Conservation (phyloP, 495 filamentous ascomycete genomes). For the Usnea hakonensis region DNA sequence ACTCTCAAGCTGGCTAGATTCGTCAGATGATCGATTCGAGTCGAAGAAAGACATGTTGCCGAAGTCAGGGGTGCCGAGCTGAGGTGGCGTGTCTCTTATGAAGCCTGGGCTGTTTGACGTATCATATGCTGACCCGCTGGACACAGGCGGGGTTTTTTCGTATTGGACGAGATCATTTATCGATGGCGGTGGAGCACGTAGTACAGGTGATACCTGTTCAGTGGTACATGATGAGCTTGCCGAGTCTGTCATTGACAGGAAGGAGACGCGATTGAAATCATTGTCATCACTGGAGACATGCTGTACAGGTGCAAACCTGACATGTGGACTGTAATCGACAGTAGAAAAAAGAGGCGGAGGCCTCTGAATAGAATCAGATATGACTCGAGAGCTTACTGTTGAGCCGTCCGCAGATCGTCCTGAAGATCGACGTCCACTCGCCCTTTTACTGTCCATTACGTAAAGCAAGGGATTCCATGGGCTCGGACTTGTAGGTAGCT, state of each 20-base stretch:
- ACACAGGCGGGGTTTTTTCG: background rate
- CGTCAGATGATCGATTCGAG: constrained; percentile 10
- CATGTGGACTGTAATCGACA: constrained; percentile 16
- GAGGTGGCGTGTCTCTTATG: constrained; percentile 9
- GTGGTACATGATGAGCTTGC: constrained; percentile 12
- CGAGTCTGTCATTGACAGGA: constrained; percentile 18
- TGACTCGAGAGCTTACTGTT: constrained; percentile 15
- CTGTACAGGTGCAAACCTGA: constrained; percentile 9
- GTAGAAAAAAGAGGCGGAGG: constrained; percentile 17
- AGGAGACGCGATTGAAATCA: constrained; percentile 21
- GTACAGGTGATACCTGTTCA: constrained; percentile 9
- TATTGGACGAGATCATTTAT: background rate
- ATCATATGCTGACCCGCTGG: background rate
- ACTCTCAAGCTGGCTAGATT: constrained; percentile 1
- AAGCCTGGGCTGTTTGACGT: background rate
- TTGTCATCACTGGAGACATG: background rate
- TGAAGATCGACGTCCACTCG: constrained; percentile 13
- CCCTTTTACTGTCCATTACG: constrained; percentile 12
- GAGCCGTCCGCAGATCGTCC: constrained; percentile 8
- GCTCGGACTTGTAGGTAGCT: constrained; percentile 11
- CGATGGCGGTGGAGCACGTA: background rate
- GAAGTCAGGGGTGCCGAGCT: constrained; percentile 12
- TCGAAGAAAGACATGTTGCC: constrained; percentile 12
- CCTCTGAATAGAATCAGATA: constrained; percentile 15
- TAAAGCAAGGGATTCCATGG: constrained; percentile 1